Base-by-base conservation (phyloP, 495 filamentous ascomycete species). In the Penicillium tannophilum region DNA sequence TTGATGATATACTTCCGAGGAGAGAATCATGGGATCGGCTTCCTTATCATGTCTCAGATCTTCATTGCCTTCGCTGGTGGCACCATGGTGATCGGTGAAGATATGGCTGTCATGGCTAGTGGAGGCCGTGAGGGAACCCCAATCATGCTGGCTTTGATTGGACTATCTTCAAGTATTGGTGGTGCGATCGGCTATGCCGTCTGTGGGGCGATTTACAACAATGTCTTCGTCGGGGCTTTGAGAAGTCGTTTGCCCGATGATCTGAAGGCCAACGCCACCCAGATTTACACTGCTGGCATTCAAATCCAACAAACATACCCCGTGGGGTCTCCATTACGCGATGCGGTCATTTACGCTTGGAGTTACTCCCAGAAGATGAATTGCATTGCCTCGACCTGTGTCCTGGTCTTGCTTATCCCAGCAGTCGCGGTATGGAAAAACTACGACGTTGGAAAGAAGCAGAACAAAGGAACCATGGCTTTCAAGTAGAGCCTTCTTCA, bases 11-110 rank as follows among this genome's bases (percentile, higher is more conserved):
- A 75, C 61, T 91, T 90, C 81, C 86, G 89, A 39, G 83, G 87
- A 74, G 71, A 77, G 3, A 73, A 80, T 33, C 73, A 76, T 35
- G 66, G 77, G 43, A 76, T 91, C 36, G 88, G 87, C 24, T 90
- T 87, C 69, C 74, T 93, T 33, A 74, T 90, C 65, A 90, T 91
- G 86, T 88, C 83, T 65, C 88, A 92, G 70, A 88, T 92, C 66
- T 87, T 91, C 73, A 90, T 92, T 62, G 85, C 89, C 28, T 83
- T 93, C 53, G 77, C 79, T 14, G 88, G 87, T 17, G 85, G 86
- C 33, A 86, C 82, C 3, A 64, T 88, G 6, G 73, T 91, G 54
- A 88, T 92, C 65, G 79, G 76, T 50, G 80, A 88, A 62, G 84
- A 92, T 58, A 88, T 92, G 69, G 88, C 88, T 4, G 84, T 85